phyloP scores from a whole-genome alignment of 2,329 filamentous ascomycete species.

The Fusarium praegraminearum region DNA sequence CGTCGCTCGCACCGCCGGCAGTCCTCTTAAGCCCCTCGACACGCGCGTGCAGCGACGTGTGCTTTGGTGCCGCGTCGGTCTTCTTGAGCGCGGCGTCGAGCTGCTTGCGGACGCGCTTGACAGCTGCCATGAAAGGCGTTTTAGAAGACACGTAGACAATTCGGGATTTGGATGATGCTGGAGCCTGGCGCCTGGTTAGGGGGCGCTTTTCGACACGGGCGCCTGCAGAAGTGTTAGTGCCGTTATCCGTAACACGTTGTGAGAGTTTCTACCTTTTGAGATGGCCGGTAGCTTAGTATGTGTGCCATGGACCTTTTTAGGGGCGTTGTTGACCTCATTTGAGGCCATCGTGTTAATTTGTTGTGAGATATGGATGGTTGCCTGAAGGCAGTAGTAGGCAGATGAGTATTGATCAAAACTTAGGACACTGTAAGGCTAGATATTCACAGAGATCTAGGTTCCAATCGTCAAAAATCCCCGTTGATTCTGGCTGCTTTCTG shows the following conservation, averaged over 20 bases:
- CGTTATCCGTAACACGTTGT: neutral
- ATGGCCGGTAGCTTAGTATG: conserved; percentile 53
- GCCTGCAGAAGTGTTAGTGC: conserved; percentile 51
- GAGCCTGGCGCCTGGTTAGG: conserved; percentile 55
- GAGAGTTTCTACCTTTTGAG: conserved; percentile 47
- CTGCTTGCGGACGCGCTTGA: conserved; percentile 73
- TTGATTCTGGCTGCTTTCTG: neutral
- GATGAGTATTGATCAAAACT: conserved; percentile 2
- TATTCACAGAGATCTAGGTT: neutral
- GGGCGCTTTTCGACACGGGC: conserved; percentile 64
- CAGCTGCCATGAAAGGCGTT: conserved; percentile 75
- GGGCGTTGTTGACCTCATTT: conserved; percentile 21
- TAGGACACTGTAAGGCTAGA: neutral
- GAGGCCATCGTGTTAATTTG: conserved; percentile 40
- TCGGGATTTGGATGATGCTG: conserved; percentile 58
- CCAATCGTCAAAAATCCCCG: neutral
- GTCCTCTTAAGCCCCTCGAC: conserved; percentile 58
- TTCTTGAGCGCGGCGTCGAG: conserved; percentile 65
- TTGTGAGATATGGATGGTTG: conserved; percentile 17
- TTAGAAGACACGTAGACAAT: conserved; percentile 74
- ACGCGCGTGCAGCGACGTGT: conserved; percentile 60
- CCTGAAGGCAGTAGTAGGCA: conserved; percentile 26
- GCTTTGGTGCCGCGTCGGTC: conserved; percentile 60
- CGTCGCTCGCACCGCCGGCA: conserved; percentile 45
- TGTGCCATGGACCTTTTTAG: conserved; percentile 39